Evolutionary conservation across 2,329 filamentous ascomycete species (phyloP).

Genomic region (Colletotrichum noveboracense): DNA sequence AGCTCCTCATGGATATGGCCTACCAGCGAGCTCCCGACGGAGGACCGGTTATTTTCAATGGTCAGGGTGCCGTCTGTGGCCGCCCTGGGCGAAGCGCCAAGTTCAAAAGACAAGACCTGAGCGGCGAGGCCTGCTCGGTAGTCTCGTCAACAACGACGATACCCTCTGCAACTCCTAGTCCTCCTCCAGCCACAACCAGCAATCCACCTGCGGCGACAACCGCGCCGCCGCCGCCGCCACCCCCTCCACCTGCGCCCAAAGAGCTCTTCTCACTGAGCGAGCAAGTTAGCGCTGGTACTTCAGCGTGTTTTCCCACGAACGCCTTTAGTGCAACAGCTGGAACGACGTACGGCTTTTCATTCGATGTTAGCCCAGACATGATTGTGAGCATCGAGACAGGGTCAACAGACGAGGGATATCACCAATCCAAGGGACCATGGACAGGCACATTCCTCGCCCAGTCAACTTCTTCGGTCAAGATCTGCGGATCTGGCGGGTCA

Average conservation of each 20-base stretch:
- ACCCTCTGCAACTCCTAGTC: neutral
- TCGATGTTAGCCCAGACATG: neutral
- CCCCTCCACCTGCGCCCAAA: neutral
- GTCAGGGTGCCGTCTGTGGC: neutral
- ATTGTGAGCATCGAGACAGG: neutral
- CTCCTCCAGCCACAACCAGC: neutral
- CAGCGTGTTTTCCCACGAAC: neutral
- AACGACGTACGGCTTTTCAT: neutral
- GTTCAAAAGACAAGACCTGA: neutral
- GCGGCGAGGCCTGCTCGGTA: neutral
- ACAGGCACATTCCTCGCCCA: neutral
- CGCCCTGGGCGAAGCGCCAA: neutral
- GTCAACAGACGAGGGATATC: neutral
- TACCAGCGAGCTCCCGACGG: neutral
- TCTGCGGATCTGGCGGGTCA: neutral
- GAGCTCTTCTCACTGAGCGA: neutral
- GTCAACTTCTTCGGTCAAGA: neutral
- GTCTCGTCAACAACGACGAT: neutral
- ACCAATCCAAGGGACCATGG: neutral
- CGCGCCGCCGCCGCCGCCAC: neutral
- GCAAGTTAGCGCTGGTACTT: neutral
- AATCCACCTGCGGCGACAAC: neutral
- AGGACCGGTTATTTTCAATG: neutral
- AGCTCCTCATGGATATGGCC: neutral
- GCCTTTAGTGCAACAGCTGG: neutral